Conservation (phyloP, 768 basidiomycete genomes). For the Tylopilus rubrobrunneus region DNA sequence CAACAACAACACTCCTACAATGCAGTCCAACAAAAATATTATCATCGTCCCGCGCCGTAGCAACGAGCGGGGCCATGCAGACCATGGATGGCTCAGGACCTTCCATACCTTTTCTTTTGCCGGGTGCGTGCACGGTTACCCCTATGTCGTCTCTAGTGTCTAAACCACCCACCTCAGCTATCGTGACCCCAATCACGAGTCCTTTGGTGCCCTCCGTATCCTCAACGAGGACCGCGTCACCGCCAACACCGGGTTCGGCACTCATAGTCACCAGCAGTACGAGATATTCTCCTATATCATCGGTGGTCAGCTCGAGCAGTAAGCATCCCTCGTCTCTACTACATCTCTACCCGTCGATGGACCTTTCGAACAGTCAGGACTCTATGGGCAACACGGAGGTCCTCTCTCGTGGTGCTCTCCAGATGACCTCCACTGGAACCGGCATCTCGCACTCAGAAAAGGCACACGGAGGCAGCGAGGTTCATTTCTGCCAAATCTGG, state of each 20-base stretch:
- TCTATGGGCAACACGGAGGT: conserved; percentile 90
- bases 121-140: conserved; percentile 37
- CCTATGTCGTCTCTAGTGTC: conserved; percentile 16
- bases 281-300: conserved; percentile 93
- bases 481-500: conserved; percentile 74
- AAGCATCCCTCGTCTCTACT: conserved; percentile 23
- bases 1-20: conserved; percentile 1
- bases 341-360: neutral
- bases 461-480: conserved; percentile 43
- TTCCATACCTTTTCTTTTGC: conserved; percentile 84
- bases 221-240: conserved; percentile 93
- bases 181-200: conserved; percentile 50
- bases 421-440: conserved; percentile 89
- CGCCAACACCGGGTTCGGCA: conserved; percentile 75
- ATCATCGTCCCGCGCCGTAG: conserved; percentile 53
- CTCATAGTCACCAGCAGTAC: conserved; percentile 77
- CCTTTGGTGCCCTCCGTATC: conserved; percentile 76
- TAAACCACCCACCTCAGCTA: conserved; percentile 41
- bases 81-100: conserved; percentile 86
- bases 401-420: conserved; percentile 83
- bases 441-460: conserved; percentile 85
- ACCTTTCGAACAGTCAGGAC: conserved; percentile 57
- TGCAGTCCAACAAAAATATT: conserved; percentile 17
- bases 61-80: conserved; percentile 63
- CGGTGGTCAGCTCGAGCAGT: conserved; percentile 79